Evolutionary conservation across 805 yeast species (phyloP), one percentile per base, ranked within the genome.

Genomic region (Groenewaldozyma tartarivorans): DNA sequence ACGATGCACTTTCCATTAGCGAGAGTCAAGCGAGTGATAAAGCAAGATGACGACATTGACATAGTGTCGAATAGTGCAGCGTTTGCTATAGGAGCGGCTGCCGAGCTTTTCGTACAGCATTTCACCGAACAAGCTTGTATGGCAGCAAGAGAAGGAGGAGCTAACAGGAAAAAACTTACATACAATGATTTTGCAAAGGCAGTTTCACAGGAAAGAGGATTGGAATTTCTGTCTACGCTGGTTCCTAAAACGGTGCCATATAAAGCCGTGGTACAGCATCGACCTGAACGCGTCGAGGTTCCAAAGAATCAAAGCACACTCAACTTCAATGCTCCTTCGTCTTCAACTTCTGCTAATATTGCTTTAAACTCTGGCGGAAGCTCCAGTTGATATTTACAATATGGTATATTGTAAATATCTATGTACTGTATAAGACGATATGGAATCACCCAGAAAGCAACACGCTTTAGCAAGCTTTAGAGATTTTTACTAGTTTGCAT

Each of bases 41-140:
- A 80, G 52, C 70, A 79, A 55, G 94, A 83, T 55, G 84, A 86
- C 13, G 87, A 79, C 30, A 80, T 79, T 49, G 60, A 69, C 4
- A 72, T 79, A 1, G 76, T 84, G 1, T 75, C 86, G 2, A 79
- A 74, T 42, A 66, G 77, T 21, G 85, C 90, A 0, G 83, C 79
- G n/a, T 79, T 75, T 55, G 72, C 85, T 13, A 67, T 83, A 4
- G 85, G 84, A 2, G 69, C 80, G n/a, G 87, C 92, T 5, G 76
- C 90, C 0, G 92, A 83, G 52, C 60, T 81, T 18, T 83, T 83
- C 54, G 68, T 82, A 18, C 79, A 77, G 57, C 74, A 76, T 52
- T 67, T 82, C 45, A 71, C 83, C 1, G 85, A 79, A 54, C 84
- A 80, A 54, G 87, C 92, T 0, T 65, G 76, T 4, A 59, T 78